Conservation (phyloP, 2,329 filamentous ascomycete species). For the Alternaria sp. region DNA sequence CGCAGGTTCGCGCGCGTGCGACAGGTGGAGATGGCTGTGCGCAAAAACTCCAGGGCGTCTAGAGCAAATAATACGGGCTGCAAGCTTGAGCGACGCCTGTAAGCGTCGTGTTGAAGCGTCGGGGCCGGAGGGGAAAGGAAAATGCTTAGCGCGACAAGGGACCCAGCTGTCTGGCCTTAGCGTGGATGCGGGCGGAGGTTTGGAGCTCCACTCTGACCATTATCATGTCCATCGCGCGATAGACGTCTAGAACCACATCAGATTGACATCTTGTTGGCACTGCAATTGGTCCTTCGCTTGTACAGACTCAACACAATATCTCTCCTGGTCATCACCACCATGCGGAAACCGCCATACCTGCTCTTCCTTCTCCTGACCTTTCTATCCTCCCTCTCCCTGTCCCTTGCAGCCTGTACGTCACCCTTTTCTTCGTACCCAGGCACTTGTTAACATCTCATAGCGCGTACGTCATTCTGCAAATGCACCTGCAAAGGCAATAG, state of each 20-base stretch:
- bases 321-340: constrained; percentile 8
- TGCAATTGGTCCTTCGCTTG: background rate
- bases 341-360: constrained; percentile 30
- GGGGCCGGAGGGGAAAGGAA: constrained; percentile 35
- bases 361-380: constrained; percentile 36
- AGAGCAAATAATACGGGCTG: background rate
- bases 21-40: constrained; percentile 6
- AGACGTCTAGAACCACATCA: background rate
- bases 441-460: constrained; percentile 31
- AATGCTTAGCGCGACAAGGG: constrained; percentile 40
- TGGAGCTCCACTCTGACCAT: constrained; percentile 14
- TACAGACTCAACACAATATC: background rate
- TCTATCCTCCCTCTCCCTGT: constrained; percentile 45
- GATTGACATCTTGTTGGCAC: background rate
- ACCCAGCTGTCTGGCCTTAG: constrained; percentile 21
- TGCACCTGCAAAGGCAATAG: constrained; percentile 72
- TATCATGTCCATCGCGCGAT: background rate
- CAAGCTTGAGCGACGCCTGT: constrained; percentile 14
- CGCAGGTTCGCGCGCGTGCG: constrained; percentile 24
- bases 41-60: background rate
- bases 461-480: constrained; percentile 72
- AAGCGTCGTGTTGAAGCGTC: constrained; percentile 19
- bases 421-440: background rate
- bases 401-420: constrained; percentile 53
- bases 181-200: constrained; percentile 21